phyloP scores from a whole-genome alignment of 1,284 basidiomycete species.

The Trichosporon asahii region DNA sequence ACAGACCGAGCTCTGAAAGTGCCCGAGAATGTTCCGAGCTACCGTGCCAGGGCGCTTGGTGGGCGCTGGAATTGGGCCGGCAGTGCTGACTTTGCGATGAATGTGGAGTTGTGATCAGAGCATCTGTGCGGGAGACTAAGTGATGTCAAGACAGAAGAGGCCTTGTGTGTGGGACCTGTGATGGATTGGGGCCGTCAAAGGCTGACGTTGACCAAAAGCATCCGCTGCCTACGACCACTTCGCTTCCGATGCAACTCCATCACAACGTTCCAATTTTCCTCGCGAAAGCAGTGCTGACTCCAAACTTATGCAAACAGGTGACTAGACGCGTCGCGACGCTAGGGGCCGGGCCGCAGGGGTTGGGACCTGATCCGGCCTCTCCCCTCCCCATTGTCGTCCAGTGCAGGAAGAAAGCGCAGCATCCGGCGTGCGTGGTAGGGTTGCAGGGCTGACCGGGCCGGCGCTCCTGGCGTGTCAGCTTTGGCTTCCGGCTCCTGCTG shows the following conservation, averaged over 20 bases:
- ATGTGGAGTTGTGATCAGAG: not conserved
- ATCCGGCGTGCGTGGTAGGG: not conserved
- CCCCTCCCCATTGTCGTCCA: no score
- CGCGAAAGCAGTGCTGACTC: not conserved
- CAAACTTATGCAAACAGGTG: not conserved
- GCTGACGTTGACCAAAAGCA: not conserved
- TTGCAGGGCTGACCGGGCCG: not conserved
- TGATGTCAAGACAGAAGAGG: not conserved
- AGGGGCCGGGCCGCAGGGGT: not conserved
- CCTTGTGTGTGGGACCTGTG: not conserved
- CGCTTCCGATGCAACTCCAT: not conserved
- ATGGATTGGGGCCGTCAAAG: not conserved
- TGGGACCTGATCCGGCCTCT: not conserved
- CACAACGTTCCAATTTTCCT: not conserved
- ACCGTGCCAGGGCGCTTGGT: not conserved
- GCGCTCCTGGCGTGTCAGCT: not conserved
- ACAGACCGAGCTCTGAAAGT: not conserved
- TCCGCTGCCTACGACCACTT: not conserved
- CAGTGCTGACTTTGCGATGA: not conserved
- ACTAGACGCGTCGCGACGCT: not conserved
- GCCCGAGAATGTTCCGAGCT: not conserved
- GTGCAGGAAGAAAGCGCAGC: not conserved
- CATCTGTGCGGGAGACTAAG: not conserved
- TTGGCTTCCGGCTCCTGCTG: not conserved
- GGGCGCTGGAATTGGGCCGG: not conserved